Evolutionary conservation across 805 yeast genomes (phyloP), one percentile per base, ranked within the genome.

Genomic region (Pichia insulana): DNA sequence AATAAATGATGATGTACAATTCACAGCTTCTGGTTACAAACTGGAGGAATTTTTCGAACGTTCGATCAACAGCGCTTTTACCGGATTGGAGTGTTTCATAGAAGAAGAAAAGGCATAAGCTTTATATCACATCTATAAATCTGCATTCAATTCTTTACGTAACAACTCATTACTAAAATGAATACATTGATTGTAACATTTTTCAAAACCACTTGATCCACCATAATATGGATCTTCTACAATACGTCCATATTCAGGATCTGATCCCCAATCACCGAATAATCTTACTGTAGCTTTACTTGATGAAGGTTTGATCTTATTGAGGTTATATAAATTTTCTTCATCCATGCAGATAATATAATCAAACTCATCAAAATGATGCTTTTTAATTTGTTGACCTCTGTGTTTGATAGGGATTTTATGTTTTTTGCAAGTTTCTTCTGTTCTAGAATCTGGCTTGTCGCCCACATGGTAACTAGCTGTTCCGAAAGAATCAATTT

Each of bases 221-320:
- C 97, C 97, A 56, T 89, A 90, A 60, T 90, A 89, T 1, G 97
- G 97, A 59, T 89, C 97, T 42, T 77, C 84, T 6, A 89, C 89
- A 28, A 84, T 75, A 30, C 61, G 68, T 16, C 67, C 68, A 46
- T 71, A 74, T 33, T 64, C 59, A 1, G 61, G 48, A 52, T 75
- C 76, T 1, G 75, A 73, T 44, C 76, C 70, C 80, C 87, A 89
- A n/a, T 82, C 76, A 0, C 97, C 97, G 67, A 89, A 89, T 43
- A 87, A 57, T 40, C 63, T 66, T 7, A 87, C 72, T 36, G 62
- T 58, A 0, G 80, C 73, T 34, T 61, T 70, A 19, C 72, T 59
- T 30, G 59, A 66, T 12, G 68, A 60, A 1, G 92, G 89, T 44
- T 69, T 64, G 58, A 74, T 63, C 43, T 67, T 68, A 40, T 71